phyloP scores from a whole-genome alignment of 1,139 yeast species.

The Diutina siamensis region DNA sequence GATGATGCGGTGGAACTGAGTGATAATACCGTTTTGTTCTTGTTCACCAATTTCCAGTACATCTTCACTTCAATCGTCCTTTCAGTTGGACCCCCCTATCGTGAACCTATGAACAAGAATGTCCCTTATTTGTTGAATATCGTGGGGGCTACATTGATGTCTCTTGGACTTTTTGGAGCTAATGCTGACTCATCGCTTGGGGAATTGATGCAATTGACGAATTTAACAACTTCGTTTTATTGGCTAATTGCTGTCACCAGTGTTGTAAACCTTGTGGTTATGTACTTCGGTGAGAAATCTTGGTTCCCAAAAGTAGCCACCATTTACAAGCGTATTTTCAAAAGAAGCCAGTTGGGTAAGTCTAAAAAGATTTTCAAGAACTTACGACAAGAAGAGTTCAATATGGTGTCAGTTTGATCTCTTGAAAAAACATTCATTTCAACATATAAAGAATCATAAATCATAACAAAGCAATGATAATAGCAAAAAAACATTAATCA shows the following conservation, averaged over 20 bases:
- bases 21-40: slow-evolving; percentile 79
- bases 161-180: slow-evolving; percentile 38
- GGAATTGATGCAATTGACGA: slow-evolving; percentile 62
- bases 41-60: slow-evolving; percentile 79
- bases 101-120: slow-evolving; percentile 65
- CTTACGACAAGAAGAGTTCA: slow-evolving; percentile 10
- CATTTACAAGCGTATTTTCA: slow-evolving; percentile 19
- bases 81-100: slow-evolving; percentile 91
- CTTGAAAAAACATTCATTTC: background rate
- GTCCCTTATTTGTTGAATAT: slow-evolving; percentile 61
- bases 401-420: background rate
- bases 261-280: slow-evolving; percentile 34
- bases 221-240: slow-evolving; percentile 42
- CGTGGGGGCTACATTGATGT: slow-evolving; percentile 32
- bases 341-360: slow-evolving; percentile 12
- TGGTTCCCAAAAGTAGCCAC: slow-evolving; percentile 21
- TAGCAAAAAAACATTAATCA: background rate
- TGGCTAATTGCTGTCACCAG: slow-evolving; percentile 35
- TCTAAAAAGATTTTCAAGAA: slow-evolving; percentile 34
- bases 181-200: slow-evolving; percentile 46
- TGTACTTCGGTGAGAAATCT: slow-evolving; percentile 33
- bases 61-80: slow-evolving; percentile 71
- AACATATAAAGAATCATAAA: background rate
- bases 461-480: too few relatives aligned
- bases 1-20: slow-evolving; percentile 75